Evolutionary conservation across 225 moss, liverwort and hornwort genomes (phyloP).

Genomic region (Neckera pumila): DNA sequence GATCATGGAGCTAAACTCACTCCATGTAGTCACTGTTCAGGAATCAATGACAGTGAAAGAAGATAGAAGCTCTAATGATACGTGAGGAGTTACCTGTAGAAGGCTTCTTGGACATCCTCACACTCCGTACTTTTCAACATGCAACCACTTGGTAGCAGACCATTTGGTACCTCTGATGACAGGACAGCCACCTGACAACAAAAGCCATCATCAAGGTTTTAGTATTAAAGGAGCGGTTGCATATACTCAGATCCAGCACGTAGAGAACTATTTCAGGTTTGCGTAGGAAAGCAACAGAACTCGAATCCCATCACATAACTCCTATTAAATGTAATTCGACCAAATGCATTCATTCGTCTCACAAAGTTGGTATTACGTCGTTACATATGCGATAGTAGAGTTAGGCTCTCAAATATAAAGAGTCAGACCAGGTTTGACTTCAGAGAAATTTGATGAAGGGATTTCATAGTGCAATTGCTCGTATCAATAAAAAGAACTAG

Average conservation of each 20-base stretch:
- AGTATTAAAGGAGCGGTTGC: not conserved
- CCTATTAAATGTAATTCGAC: not conserved
- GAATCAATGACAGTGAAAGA: not conserved
- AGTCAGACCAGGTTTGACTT: not conserved
- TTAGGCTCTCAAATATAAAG: not conserved
- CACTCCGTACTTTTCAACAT: conserved; percentile 61
- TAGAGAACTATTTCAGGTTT: not conserved
- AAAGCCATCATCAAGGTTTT: not conserved
- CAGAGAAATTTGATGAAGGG: no score
- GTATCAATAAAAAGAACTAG: not conserved
- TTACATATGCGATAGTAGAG: not conserved
- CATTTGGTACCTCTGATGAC: conserved; percentile 86
- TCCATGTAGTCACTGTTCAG: not conserved
- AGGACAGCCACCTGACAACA: conserved; percentile 72
- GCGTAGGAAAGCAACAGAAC: not conserved
- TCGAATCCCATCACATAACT: not conserved
- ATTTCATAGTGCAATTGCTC: not conserved
- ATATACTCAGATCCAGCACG: not conserved
- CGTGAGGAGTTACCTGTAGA: conserved; percentile 1
- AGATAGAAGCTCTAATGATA: not conserved
- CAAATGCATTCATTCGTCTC: not conserved
- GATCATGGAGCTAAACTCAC: not conserved
- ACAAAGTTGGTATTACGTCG: not conserved
- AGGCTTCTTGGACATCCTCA: not conserved
- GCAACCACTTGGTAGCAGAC: conserved; percentile 99